Base-by-base conservation (phyloP, 345 rosid species). In the Pistacia integerrima region DNA sequence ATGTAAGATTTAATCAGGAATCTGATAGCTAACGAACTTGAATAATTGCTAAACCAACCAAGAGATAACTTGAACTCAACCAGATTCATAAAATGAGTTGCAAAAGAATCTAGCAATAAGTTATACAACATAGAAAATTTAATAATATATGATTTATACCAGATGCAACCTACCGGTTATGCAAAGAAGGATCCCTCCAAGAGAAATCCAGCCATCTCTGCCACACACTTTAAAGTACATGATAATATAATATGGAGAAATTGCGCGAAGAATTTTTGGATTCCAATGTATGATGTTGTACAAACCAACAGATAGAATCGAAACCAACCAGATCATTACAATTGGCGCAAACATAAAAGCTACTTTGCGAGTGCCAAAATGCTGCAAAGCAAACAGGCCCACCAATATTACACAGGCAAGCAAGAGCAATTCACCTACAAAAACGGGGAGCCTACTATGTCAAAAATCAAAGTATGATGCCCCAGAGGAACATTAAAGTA, bases 371-470 rank as follows among this genome's bases (percentile, higher is more conserved):
- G 97, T 94, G 77, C 97, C 98, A 86, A 71, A 87, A 80, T 94
- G 97, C 81, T 94, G 98, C 79, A 94, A 88, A 66, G 98, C 98
- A 88, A 92, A 94, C 74, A 94, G 82, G 82, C 97, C 97, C 74
- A 93, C 92, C 91, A 94, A 84, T 81, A 94, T 86, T 87, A 89
- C 87, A 82, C 95, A 94, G 49, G 94, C 89, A 80, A 94, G 79
- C 88, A 91, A 64, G 71, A 91, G 70, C 25, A 90, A 56, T 84
- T 84, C 88, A 67, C 89, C 97, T 94, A 78, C 80, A 83, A 74
- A 44, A 78, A 55, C 20, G 65, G 62, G 57, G 55, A 78, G 59
- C 57, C 67, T 67, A 59, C 54, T 68, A 46, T 4, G 35, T 82
- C 69, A 60, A 65, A 76, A 74, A 18, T 12, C 74, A 79, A 30